Evolutionary conservation across 176 grass and related monocot species (phyloP), one percentile per base, ranked within the genome.

Genomic region (Aegilops bicornis): DNA sequence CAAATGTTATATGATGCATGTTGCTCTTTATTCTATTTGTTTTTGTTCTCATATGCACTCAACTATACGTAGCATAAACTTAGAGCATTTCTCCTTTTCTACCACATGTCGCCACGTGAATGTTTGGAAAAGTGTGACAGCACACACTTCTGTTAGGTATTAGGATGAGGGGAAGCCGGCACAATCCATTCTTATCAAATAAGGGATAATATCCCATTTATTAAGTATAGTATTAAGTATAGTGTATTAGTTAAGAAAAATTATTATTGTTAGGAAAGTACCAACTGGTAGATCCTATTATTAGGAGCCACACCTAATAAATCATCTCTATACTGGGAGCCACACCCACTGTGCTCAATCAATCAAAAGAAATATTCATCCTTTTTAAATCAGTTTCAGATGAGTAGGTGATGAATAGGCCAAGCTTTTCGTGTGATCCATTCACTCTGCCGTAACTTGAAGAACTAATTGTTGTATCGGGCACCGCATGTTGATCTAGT

Each of bases 391-490:
- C 43, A 76, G 42, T 76, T 76, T 25, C 40, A 62, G n/a, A 9
- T 62, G 60, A 23, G 60, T 25, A n/a, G 20, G n/a, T 42, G 36
- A 72, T 72, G 31, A 37, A 30, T 66, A 39, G 27, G 22, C 9
- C 19, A 39, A 40, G 17, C 66, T 83, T 76, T 29, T 82, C 54
- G 8, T 84, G 42, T 73, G 75, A 73, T 79, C 66, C 37, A 19
- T 71, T 69, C 69, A 77, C 22, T 54, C 25, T 79, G 10, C 58
- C 64, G 52, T 33, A 79, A 78, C 62, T 77, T 82, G 33, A 74
- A 64, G 39, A 79, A 80, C 24, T 69, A 78, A 69, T 22, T 69
- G 25, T 66, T 45, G 32, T 33, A 43, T n/a, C 62, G 82, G 69
- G 63, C 69, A 35, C 81, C 60, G 12, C 9, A 16, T 27, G 60